phyloP scores from a whole-genome alignment of 2,329 filamentous ascomycete genomes.

The Dendrostoma leiphaemia region DNA sequence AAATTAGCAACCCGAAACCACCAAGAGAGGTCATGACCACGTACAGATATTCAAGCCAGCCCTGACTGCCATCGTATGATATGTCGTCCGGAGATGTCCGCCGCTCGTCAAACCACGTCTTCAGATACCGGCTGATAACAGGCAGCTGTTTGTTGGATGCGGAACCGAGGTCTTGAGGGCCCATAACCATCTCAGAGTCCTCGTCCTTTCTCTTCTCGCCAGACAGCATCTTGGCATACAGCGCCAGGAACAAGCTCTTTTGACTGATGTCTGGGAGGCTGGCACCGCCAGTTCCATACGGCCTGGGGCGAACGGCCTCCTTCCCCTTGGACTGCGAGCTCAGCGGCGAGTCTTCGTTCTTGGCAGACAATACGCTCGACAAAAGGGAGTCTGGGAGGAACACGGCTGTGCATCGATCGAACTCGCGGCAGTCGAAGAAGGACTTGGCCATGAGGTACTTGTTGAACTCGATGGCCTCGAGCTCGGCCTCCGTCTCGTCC shows the following conservation, averaged over 20 bases:
- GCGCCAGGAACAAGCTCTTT: conserved; percentile 84
- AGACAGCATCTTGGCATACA: conserved; percentile 90
- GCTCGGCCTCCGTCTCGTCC: conserved; percentile 69
- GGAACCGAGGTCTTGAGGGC: conserved; percentile 82
- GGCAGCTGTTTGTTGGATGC: conserved; percentile 83
- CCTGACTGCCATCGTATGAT: conserved; percentile 63
- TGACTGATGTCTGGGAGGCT: conserved; percentile 68
- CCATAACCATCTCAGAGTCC: conserved; percentile 95
- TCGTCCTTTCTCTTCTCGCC: conserved; percentile 97
- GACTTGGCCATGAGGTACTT: conserved; percentile 90
- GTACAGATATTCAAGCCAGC: conserved; percentile 86
- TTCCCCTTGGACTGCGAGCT: conserved; percentile 62
- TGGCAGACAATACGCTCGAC: conserved; percentile 60
- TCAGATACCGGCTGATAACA: conserved; percentile 70
- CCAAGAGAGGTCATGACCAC: not conserved
- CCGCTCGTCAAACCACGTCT: conserved; percentile 75
- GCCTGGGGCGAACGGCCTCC: conserved; percentile 29
- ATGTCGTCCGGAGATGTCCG: conserved; percentile 53
- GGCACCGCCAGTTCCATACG: conserved; percentile 2
- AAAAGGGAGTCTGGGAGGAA: conserved; percentile 80
- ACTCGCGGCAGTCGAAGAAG: conserved; percentile 93
- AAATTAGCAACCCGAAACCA: not conserved
- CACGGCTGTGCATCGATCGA: conserved; percentile 86
- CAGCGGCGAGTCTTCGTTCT: conserved; percentile 35
- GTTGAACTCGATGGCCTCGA: conserved; percentile 77